phyloP scores from a whole-genome alignment of 345 rosid species.

The Arabidopsis arenosa region DNA sequence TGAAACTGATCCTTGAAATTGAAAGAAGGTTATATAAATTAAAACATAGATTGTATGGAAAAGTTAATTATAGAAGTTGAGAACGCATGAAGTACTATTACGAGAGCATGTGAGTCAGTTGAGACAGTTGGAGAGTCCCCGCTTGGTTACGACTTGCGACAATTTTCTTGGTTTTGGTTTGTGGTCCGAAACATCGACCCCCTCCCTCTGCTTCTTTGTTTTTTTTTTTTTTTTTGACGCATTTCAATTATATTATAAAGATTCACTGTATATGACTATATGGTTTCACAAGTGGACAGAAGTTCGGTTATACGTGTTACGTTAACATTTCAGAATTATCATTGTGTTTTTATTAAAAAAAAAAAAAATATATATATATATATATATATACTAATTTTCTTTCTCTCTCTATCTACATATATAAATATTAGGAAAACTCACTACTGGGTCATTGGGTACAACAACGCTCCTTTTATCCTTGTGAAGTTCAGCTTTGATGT shows the following conservation, averaged over 20 bases:
- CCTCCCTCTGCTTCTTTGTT: slow-evolving; percentile 42
- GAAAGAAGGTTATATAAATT: not conserved
- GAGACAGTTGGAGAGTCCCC: slow-evolving; percentile 41
- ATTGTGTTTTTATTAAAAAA: too few species aligned
- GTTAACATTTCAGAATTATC: slow-evolving; percentile 7
- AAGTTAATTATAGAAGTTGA: not conserved
- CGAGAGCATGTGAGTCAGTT: slow-evolving; percentile 37
- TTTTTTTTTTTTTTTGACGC: not conserved
- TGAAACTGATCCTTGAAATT: not conserved
- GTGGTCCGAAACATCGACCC: slow-evolving; percentile 51
- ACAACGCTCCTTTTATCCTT: slow-evolving; percentile 38
- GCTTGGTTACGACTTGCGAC: slow-evolving; percentile 21
- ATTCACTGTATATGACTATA: slow-evolving; percentile 33
- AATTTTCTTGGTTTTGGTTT: slow-evolving; percentile 31
- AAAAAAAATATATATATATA: too few species aligned
- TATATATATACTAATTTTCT: too few species aligned
- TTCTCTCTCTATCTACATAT: not conserved
- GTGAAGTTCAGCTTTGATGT: slow-evolving; percentile 43
- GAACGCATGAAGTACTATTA: slow-evolving; percentile 9
- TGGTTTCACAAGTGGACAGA: slow-evolving; percentile 39
- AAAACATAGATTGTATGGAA: not conserved
- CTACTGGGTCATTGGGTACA: slow-evolving; percentile 42
- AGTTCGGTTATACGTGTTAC: slow-evolving; percentile 35
- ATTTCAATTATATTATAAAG: slow-evolving; percentile 10
- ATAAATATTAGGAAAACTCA: not conserved